A percentile compares a stretch with the other conserved stretches of the same genome.
Evolutionary conservation across 495 filamentous ascomycete species (phyloP).

Genomic region (Niebla homalea): DNA sequence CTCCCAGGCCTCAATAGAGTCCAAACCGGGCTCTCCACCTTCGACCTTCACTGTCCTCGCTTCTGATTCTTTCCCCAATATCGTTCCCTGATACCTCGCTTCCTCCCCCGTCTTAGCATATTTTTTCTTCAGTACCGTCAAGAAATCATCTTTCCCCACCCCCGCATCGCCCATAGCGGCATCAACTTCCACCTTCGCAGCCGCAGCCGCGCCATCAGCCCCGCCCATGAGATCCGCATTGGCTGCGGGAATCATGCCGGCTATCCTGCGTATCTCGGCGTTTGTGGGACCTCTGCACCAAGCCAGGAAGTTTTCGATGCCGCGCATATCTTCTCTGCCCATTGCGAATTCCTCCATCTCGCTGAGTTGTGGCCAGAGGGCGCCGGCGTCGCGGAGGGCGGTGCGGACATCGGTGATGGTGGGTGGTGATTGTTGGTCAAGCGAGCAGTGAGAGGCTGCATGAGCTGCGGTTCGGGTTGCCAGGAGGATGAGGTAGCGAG

Average conservation of each 20-base stretch:
- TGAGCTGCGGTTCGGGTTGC: constrained; percentile 47
- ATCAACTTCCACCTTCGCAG: constrained; percentile 24
- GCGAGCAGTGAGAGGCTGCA: constrained; percentile 25
- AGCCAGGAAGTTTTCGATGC: constrained; percentile 54
- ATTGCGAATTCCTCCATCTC: constrained; percentile 44
- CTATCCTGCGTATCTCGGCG: constrained; percentile 57
- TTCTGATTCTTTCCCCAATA: constrained; percentile 57
- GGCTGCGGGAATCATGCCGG: constrained; percentile 31
- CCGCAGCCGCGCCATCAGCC: neutral
- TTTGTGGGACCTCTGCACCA: constrained; percentile 61
- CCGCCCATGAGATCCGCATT: neutral
- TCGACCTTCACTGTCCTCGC: constrained; percentile 56
- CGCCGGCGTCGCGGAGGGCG: constrained; percentile 64
- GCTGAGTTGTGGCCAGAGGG: constrained; percentile 46
- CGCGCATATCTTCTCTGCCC: constrained; percentile 57
- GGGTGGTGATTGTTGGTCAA: neutral
- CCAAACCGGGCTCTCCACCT: constrained; percentile 42
- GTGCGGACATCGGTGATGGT: constrained; percentile 67
- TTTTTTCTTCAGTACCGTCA: constrained; percentile 65
- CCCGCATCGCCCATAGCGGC: neutral
- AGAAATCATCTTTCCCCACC: constrained; percentile 40
- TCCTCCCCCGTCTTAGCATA: constrained; percentile 72
- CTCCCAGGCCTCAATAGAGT: constrained; percentile 55
- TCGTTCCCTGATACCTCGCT: constrained; percentile 64
- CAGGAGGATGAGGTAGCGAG: constrained; percentile 58